Evolutionary conservation across 2,329 filamentous ascomycete species (phyloP).

Genomic region (Neofusicoccum sp.): DNA sequence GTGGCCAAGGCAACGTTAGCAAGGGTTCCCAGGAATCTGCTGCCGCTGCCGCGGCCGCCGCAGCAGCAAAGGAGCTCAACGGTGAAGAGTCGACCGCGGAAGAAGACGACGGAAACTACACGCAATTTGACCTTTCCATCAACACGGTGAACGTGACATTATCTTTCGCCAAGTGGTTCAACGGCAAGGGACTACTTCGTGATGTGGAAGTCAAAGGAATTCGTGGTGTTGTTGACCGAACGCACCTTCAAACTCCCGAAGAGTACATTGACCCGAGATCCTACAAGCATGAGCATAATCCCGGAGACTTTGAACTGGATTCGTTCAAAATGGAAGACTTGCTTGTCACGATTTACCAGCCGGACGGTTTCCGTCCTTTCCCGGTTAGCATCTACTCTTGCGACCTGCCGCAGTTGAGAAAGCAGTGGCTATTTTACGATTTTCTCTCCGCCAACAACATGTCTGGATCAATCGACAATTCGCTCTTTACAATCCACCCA

Average conservation of each 20-base stretch:
- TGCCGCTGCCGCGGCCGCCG: conserved; percentile 81
- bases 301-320: conserved; percentile 96
- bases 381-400: conserved; percentile 95
- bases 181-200: conserved; percentile 85
- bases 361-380: conserved; percentile 88
- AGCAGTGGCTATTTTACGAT: conserved; percentile 98
- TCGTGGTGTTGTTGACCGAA: conserved; percentile 88
- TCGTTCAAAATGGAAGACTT: conserved; percentile 96
- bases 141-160: conserved; percentile 94
- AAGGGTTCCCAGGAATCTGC: conserved; percentile 88
- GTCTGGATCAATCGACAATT: conserved; percentile 93
- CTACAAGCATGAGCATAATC: conserved; percentile 83
- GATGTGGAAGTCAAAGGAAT: conserved; percentile 95
- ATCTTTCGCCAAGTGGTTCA: conserved; percentile 99
- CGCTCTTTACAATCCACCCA: conserved; percentile 95
- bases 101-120: conserved; percentile 93
- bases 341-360: conserved; percentile 88
- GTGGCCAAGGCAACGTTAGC: conserved; percentile 77
- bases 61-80: conserved; percentile 50
- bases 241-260: conserved; percentile 72
- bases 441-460: conserved; percentile 94
- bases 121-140: conserved; percentile 93
- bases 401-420: conserved; percentile 87
- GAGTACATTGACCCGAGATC: conserved; percentile 78
- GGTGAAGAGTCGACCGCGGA: conserved; percentile 49